phyloP scores from a whole-genome alignment of 352 stramenopile genomes.

The Phytopythium vexans region DNA sequence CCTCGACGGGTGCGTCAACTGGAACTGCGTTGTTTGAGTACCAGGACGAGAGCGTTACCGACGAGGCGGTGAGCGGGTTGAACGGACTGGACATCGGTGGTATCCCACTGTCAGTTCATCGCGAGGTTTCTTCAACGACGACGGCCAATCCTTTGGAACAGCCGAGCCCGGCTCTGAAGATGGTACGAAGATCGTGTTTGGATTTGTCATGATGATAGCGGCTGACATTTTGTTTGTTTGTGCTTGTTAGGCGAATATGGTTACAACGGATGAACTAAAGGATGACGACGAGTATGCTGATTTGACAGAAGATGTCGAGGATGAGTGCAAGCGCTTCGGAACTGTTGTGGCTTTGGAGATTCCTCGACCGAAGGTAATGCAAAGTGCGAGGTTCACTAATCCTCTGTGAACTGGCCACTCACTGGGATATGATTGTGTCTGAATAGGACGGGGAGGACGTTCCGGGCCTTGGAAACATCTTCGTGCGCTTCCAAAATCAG shows the following conservation, averaged over 20 bases:
- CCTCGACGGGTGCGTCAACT: constrained; percentile 39
- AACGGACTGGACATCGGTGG: constrained; percentile 79
- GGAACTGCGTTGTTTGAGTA: constrained; percentile 84
- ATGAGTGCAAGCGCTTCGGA: constrained; percentile 88
- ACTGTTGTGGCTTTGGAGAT: constrained; percentile 69
- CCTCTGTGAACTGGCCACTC: not conserved
- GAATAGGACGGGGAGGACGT: constrained; percentile 54
- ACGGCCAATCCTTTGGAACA: constrained; percentile 25
- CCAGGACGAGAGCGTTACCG: constrained; percentile 47
- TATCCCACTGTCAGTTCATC: constrained; percentile 57
- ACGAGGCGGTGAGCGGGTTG: constrained; percentile 64
- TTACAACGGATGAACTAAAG: constrained; percentile 76
- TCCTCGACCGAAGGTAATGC: constrained; percentile 70
- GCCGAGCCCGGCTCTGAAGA: constrained; percentile 60
- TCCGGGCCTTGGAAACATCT: constrained; percentile 73
- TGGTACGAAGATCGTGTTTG: constrained; percentile 34
- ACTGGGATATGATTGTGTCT: not conserved
- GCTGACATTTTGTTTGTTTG: not conserved
- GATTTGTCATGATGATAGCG: not conserved
- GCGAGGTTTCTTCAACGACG: constrained; percentile 23
- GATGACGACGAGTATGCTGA: constrained; percentile 87
- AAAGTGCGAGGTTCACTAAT: not conserved
- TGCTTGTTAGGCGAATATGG: constrained; percentile 71
- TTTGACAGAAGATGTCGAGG: constrained; percentile 87
- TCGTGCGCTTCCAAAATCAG: constrained; percentile 67